Evolutionary conservation across 352 stramenopile genomes (phyloP), one percentile per base, ranked within the genome.

Genomic region (Hyaloperonospora arabidopsidis): DNA sequence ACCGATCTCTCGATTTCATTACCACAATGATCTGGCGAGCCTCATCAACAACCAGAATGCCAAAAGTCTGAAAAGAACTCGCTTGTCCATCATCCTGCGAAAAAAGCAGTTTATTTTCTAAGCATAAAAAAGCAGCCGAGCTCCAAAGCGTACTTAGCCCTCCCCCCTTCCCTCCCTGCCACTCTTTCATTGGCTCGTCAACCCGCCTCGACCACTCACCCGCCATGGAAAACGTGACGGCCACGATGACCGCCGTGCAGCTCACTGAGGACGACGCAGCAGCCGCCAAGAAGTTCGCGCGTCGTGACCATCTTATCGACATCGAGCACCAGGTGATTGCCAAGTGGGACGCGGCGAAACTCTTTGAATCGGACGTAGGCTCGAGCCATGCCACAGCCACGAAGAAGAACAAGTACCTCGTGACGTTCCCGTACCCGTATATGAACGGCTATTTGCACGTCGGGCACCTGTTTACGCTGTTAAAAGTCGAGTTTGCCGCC

Each of bases 341-440:
- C 47, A 76, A 95, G 56, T 97, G 89, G 89, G 84, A 89, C 22
- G 83, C 71, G 28, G 74, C 67, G 50, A 94, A 95, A 68, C 63
- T 95, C 34, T 96, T 95, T 87, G 93, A 97, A 83, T 92, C 74
- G 56, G 72, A 83, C 51, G 79, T 83, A 28, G 76, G 93, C 45
- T 49, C 62, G 13, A 77, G 61, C 54, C 25, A 32, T 8, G 25
- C 4, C 4, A 8, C 25, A 4, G 25, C 25, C 4, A 32, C 25
- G 25, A 32, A 4, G 25, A 90, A 95, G 65, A 72, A 81, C 28
- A 98, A 98, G 72, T 99, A 98, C 74, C 88, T 99, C 68, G 95
- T 97, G 2, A 98, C 96, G 15, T 99, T 99, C 76, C 97, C 97
- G 34, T 99, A 98, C 76, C 97, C 97, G 36, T 99, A 99, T 86